These are phyloP conservation scores for Picea sitchensis DNA, from an alignment of 75 land plant species.

Conservation along the genomic window DNA sequence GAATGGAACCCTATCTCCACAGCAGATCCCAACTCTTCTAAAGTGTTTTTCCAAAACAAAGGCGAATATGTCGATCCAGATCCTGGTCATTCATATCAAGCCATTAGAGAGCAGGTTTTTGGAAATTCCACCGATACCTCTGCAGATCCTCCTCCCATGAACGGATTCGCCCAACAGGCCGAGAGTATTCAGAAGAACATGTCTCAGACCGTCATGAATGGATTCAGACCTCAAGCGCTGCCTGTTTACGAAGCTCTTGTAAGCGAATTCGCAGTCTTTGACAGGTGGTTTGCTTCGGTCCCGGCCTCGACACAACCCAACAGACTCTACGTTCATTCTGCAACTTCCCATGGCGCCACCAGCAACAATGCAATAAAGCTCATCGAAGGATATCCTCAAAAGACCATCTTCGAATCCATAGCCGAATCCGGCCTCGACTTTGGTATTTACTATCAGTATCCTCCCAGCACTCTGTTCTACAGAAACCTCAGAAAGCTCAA, in stretches of 20 bases:
- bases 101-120: slow-evolving; percentile 69
- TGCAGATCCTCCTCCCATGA: slow-evolving; percentile 43
- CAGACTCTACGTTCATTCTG: slow-evolving; percentile 80
- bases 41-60: slow-evolving; percentile 47
- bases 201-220: slow-evolving; percentile 73
- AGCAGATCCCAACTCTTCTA: slow-evolving; percentile 22
- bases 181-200: slow-evolving; percentile 33
- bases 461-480: slow-evolving; percentile 55
- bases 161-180: slow-evolving; percentile 84
- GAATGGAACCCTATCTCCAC: slow-evolving; percentile 74
- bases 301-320: slow-evolving; percentile 95
- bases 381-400: slow-evolving; percentile 66
- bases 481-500: slow-evolving; percentile 64
- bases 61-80: slow-evolving; percentile 80
- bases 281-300: slow-evolving; percentile 86
- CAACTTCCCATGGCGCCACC: slow-evolving; percentile 71
- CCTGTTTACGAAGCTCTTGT: slow-evolving; percentile 77
- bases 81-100: slow-evolving; percentile 87
- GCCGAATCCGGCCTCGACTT: slow-evolving; percentile 66
- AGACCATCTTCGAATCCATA: slow-evolving; percentile 82
- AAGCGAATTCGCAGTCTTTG: slow-evolving; percentile 66
- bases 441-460: slow-evolving; percentile 77
- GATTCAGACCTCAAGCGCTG: slow-evolving; percentile 66
- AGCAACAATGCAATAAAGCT: slow-evolving; percentile 51
- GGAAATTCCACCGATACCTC: slow-evolving; percentile 30